phyloP scores from a whole-genome alignment of 805 yeast genomes.

The Kockiozyma suomiensis region DNA sequence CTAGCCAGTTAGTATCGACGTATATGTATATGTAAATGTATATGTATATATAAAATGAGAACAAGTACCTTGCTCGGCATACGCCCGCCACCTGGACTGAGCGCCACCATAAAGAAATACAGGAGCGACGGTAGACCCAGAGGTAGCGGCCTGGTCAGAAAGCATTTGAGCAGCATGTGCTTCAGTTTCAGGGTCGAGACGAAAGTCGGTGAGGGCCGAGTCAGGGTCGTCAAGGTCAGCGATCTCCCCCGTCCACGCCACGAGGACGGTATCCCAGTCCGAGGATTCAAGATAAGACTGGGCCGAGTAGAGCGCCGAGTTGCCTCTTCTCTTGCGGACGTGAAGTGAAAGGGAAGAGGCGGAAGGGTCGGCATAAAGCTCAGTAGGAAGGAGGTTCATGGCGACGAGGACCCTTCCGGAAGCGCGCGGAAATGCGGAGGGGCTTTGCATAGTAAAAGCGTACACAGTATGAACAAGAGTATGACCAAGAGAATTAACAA shows the following conservation, averaged over 20 bases:
- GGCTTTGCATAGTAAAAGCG: not conserved
- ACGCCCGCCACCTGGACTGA: constrained; percentile 76
- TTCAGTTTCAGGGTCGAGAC: constrained; percentile 57
- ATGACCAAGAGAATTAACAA: too few relatives aligned
- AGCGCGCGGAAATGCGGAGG: constrained; percentile 2
- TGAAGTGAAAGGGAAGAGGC: constrained; percentile 11
- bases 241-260: constrained; percentile 97
- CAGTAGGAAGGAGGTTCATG: constrained; percentile 32
- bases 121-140: constrained; percentile 67
- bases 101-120: constrained; percentile 83
- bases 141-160: constrained; percentile 38
- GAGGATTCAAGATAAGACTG: constrained; percentile 57
- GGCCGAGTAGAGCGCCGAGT: constrained; percentile 80
- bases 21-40: too few relatives aligned
- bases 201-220: constrained; percentile 51
- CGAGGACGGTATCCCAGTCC: constrained; percentile 84
- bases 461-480: not conserved
- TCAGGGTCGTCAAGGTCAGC: constrained; percentile 29
- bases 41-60: too few relatives aligned
- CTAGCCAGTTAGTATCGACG: constrained; percentile 8
- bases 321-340: constrained; percentile 58
- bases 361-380: constrained; percentile 23
- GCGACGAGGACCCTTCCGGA: constrained; percentile 34
- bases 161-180: constrained; percentile 51
- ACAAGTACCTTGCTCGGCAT: constrained; percentile 35